Percentiles rank a stretch among this genome's conserved stretches.
Evolutionary conservation across 352 stramenopile species (phyloP).

Genomic region (Phytophthora tubulina): DNA sequence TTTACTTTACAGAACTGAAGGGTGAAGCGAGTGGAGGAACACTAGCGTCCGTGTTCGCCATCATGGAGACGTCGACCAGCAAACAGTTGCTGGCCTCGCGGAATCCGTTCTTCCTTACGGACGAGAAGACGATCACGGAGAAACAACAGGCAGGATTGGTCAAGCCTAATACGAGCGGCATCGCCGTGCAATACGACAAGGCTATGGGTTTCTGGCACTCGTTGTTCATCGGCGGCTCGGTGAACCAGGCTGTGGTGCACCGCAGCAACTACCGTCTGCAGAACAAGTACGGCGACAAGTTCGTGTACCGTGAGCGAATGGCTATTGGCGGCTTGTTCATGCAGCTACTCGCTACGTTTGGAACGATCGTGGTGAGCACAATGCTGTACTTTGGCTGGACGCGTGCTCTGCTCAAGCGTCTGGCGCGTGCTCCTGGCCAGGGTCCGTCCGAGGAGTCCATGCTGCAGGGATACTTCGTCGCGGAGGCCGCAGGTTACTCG

Average conservation of each 20-base stretch:
- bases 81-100: conserved; percentile 50
- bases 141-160: conserved; percentile 47
- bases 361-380: conserved; percentile 45
- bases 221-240: conserved; percentile 78
- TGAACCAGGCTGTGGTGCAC: conserved; percentile 88
- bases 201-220: conserved; percentile 69
- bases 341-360: conserved; percentile 52
- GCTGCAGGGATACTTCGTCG: conserved; percentile 78
- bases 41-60: conserved; percentile 60
- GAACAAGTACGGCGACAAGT: conserved; percentile 63
- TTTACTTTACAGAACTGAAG: conserved; percentile 62
- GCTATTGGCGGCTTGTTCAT: conserved; percentile 57
- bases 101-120: conserved; percentile 74
- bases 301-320: conserved; percentile 76
- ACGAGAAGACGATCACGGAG: conserved; percentile 47
- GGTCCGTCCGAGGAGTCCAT: conserved; percentile 86
- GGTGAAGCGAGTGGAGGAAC: conserved; percentile 75
- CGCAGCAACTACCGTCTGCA: conserved; percentile 71
- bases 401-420: conserved; percentile 65
- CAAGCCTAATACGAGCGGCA: conserved; percentile 44
- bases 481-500: conserved; percentile 60
- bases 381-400: conserved; percentile 76
- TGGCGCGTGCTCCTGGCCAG: conserved; percentile 79
- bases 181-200: conserved; percentile 73
- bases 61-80: conserved; percentile 61